A percentile compares a stretch with the other conserved stretches of the same genome.
phyloP scores from a whole-genome alignment of 2,329 filamentous ascomycete species.

The Colletotrichum trifolii region DNA sequence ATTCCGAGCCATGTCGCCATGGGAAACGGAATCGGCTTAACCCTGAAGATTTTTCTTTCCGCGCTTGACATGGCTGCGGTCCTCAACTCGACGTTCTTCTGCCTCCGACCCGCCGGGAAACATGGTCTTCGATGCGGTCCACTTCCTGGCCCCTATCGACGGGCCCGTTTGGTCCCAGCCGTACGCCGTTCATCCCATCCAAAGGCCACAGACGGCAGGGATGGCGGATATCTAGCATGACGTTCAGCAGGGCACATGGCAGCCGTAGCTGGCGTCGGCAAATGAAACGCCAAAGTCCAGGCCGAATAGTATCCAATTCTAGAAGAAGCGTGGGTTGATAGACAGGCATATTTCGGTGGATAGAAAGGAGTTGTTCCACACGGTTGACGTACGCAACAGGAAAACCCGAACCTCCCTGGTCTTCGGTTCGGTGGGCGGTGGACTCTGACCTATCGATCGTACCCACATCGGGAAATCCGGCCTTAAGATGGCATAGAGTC shows the following conservation, averaged over 20 bases:
- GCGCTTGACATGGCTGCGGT: not conserved
- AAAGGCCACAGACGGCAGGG: slow-evolving; percentile 16
- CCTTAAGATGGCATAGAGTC: not conserved
- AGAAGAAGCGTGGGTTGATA: slow-evolving; percentile 3
- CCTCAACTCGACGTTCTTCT: not conserved
- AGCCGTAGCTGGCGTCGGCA: slow-evolving; percentile 13
- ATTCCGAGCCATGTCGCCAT: slow-evolving; percentile 20
- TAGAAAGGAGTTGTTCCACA: slow-evolving; percentile 15
- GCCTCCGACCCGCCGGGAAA: slow-evolving; percentile 9
- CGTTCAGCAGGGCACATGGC: slow-evolving; percentile 17
- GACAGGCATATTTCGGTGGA: slow-evolving; percentile 10
- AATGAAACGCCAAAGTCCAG: slow-evolving; percentile 14
- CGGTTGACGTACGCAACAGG: slow-evolving; percentile 17
- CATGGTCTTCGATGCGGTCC: slow-evolving; percentile 11
- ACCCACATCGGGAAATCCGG: slow-evolving; percentile 8
- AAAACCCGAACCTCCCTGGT: slow-evolving; percentile 10
- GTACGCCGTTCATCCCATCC: slow-evolving; percentile 25
- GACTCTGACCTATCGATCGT: not conserved
- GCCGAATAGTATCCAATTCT: slow-evolving; percentile 14
- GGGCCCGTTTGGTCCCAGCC: slow-evolving; percentile 16
- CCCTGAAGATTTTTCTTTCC: slow-evolving; percentile 10
- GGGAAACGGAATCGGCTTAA: slow-evolving; percentile 5
- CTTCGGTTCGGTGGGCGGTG: not conserved
- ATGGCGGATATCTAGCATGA: slow-evolving; percentile 24
- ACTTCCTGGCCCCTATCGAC: not conserved